Base-by-base conservation (phyloP, 768 basidiomycete genomes). In the Panellus pusillus region DNA sequence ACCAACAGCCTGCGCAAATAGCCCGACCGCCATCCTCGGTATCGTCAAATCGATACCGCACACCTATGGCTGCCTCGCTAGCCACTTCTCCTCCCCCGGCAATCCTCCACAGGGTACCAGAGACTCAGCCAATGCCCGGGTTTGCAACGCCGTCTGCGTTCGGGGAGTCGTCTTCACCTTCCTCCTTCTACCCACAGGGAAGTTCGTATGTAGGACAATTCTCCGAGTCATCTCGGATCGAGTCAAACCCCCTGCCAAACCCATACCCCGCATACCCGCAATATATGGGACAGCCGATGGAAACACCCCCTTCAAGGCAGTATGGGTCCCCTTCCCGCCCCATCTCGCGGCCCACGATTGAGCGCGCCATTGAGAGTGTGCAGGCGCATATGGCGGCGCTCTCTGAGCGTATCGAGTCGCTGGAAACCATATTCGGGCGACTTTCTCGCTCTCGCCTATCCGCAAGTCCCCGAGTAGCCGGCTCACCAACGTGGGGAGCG, bases 361-460 rank as follows among this genome's bases (percentile, higher is more conserved):
- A 93, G 67, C 80, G 80, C 42, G 89, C 89, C 0, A 73, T 94
- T 17, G 89, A 93, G 68, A 84, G 79, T 57, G 79, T 93, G 46
- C 92, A 95, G 67, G 81, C 84, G 0, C 88, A 92, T 57, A 71
- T 94, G 17, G 90, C 90, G 0, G 91, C 91, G 6, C 77, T 94
- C 40, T 83, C 80, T 8, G 91, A 93, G 67, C 84, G 93, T 27
- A 70, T 94, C n/a, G 92, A 93, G 62, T 75, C 78, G 13, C 70
- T 88, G 9, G 85, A 86, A 68, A 71, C 76, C 13, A 63, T 79
- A 13, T 69, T 75, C 17, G 58, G 66, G 36, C 66, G 73, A 20
- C 68, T 72, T 18, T 76, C 77, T 38, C 67, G 71, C 27, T 76
- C 81, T 2, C 70, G 72, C 28, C 55, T 69, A 17, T 74, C 77